phyloP scores from a whole-genome alignment of 371 early-diverging fungal species.

The Apophysomyces elegans region DNA sequence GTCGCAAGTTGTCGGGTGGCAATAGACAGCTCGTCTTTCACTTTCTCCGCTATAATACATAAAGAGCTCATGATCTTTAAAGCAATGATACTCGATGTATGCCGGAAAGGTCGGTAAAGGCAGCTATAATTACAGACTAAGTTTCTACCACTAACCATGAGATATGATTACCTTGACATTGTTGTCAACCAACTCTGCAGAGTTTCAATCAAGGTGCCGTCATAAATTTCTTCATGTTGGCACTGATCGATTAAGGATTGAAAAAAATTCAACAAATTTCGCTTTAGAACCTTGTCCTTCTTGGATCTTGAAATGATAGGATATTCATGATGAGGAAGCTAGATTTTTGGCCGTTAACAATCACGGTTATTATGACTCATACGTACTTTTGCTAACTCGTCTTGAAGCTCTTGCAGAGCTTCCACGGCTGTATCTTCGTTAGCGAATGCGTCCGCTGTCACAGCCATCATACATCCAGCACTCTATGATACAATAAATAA shows the following conservation, averaged over 20 bases:
- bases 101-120: slow-evolving; percentile 87
- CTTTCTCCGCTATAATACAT: slow-evolving; percentile 62
- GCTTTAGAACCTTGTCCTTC: slow-evolving; percentile 59
- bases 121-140: slow-evolving; percentile 50
- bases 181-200: slow-evolving; percentile 59
- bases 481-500: slow-evolving; percentile 24
- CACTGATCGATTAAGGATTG: slow-evolving; percentile 61
- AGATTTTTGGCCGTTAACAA: background rate
- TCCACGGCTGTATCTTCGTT: slow-evolving; percentile 45
- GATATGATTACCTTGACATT: slow-evolving; percentile 51
- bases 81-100: slow-evolving; percentile 79
- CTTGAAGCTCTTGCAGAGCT: slow-evolving; percentile 49
- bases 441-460: slow-evolving; percentile 40
- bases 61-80: slow-evolving; percentile 67
- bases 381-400: slow-evolving; percentile 44
- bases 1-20: slow-evolving; percentile 65
- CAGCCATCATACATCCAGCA: slow-evolving; percentile 46
- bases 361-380: background rate
- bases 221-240: slow-evolving; percentile 64
- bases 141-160: background rate
- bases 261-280: slow-evolving; percentile 64
- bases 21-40: slow-evolving; percentile 60
- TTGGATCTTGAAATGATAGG: slow-evolving; percentile 67
- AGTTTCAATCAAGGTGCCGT: slow-evolving; percentile 59
- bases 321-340: slow-evolving; percentile 66